Evolutionary conservation across 352 stramenopile genomes (phyloP).

Genomic region (Globisporangium irregulare): DNA sequence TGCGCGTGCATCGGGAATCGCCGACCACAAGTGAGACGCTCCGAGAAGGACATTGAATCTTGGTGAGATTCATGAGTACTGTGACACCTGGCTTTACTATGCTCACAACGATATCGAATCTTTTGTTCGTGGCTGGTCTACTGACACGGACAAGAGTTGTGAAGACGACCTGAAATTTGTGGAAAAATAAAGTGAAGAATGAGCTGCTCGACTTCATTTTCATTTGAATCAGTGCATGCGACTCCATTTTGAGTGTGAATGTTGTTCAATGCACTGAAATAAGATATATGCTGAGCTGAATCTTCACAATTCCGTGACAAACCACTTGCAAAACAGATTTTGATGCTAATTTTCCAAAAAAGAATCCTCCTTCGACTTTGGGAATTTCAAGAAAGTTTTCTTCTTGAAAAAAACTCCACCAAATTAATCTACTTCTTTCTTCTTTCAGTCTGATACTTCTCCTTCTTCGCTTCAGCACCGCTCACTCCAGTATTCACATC

Average conservation of each 20-base stretch:
- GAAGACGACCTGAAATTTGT: background rate
- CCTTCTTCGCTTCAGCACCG: too few relatives aligned
- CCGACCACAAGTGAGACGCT: background rate
- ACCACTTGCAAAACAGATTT: background rate
- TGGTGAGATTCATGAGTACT: background rate
- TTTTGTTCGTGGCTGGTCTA: background rate
- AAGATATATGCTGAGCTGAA: background rate
- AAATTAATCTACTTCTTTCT: background rate
- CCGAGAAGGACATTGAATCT: constrained; percentile 4
- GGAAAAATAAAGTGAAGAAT: background rate
- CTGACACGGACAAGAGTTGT: background rate
- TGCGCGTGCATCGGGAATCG: background rate
- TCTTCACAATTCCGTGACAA: background rate
- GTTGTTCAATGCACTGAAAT: background rate
- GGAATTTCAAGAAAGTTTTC: background rate
- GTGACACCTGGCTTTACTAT: background rate
- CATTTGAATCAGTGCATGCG: background rate
- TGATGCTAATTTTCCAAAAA: constrained; percentile 1
- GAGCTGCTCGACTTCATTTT: too few relatives aligned
- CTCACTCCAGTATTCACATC: too few relatives aligned
- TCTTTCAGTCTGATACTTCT: too few relatives aligned
- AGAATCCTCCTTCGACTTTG: background rate
- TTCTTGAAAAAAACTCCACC: background rate
- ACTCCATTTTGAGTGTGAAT: too few relatives aligned
- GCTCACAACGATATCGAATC: background rate